Percentiles rank a stretch among this genome's conserved stretches.
Evolutionary conservation across 192 early-diverging fungal genomes (phyloP).

Genomic region (Thoreauomyces humboldtii): DNA sequence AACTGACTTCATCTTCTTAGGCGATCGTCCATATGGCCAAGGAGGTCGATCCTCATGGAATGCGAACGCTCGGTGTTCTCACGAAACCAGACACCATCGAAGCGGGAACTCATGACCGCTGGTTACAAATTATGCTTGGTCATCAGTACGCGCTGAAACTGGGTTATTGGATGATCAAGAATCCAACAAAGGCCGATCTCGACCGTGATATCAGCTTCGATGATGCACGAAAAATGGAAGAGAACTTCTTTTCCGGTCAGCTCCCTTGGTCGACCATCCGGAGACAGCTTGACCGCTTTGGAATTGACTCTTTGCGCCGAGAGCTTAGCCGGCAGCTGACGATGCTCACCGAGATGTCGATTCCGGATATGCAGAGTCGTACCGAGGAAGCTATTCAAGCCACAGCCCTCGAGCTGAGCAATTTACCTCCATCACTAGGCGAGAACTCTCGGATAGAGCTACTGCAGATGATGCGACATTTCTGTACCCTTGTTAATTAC

Average conservation of each 20-base stretch:
- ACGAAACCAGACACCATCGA: conserved; percentile 66
- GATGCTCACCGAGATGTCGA: conserved; percentile 33
- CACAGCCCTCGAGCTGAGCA: conserved; percentile 27
- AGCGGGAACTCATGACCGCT: conserved; percentile 46
- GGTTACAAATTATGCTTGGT: conserved; percentile 49
- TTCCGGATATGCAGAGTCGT: conserved; percentile 42
- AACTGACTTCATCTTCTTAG: background rate
- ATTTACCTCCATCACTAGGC: conserved; percentile 35
- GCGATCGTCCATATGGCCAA: conserved; percentile 49
- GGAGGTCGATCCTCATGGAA: conserved; percentile 52
- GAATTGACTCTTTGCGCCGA: conserved; percentile 31
- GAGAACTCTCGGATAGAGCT: conserved; percentile 47
- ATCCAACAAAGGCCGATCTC: conserved; percentile 43
- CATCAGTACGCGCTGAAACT: conserved; percentile 46
- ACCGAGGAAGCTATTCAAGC: conserved; percentile 43
- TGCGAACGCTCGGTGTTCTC: conserved; percentile 56
- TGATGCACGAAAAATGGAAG: conserved; percentile 36
- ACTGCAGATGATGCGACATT: conserved; percentile 46
- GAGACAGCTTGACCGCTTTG: conserved; percentile 43
- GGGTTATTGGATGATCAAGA: conserved; percentile 55
- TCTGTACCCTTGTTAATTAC: conserved; percentile 42
- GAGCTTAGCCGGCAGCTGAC: conserved; percentile 41
- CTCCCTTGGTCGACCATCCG: conserved; percentile 35
- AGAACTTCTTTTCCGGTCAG: conserved; percentile 34
- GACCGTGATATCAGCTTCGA: conserved; percentile 29